phyloP scores from a whole-genome alignment of 1,284 basidiomycete species.

The Trametes sp. region DNA sequence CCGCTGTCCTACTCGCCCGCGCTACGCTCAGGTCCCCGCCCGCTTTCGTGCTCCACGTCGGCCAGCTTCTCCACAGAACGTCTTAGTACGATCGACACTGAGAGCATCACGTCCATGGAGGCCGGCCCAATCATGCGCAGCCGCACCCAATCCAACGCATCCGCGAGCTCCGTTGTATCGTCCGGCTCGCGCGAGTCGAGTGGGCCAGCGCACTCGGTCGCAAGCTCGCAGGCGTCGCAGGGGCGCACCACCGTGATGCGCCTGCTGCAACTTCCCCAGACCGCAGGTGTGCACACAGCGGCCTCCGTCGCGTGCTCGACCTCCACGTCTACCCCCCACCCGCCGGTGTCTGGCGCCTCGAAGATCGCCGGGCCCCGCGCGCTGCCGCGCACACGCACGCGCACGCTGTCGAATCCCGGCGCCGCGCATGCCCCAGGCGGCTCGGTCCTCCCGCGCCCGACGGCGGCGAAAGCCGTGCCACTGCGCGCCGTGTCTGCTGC shows the following conservation, averaged over 20 bases:
- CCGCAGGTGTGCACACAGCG: conserved; percentile 21
- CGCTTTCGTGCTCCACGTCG: conserved; percentile 30
- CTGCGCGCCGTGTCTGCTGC: conserved; percentile 24
- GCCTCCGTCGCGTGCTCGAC: conserved; percentile 6
- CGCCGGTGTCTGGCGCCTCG: conserved; percentile 16
- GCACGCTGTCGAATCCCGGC: conserved; percentile 32
- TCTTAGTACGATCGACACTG: conserved; percentile 18
- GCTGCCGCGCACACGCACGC: conserved; percentile 7
- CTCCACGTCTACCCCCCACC: conserved; percentile 10
- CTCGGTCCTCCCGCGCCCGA: conserved; percentile 7
- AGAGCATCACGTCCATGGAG: conserved; percentile 25
- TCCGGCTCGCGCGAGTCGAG: conserved; percentile 32
- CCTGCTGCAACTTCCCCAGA: conserved; percentile 33
- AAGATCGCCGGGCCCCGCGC: conserved; percentile 8
- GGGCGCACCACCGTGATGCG: conserved; percentile 26
- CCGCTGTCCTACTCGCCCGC: conserved; percentile 20
- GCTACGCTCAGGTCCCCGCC: conserved; percentile 10
- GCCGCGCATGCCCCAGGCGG: conserved; percentile 12
- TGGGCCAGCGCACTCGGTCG: conserved; percentile 25
- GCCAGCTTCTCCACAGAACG: conserved; percentile 24
- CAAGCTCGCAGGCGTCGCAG: conserved; percentile 27
- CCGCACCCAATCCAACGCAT: conserved; percentile 32
- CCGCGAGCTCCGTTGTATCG: conserved; percentile 30
- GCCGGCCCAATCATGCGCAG: conserved; percentile 12
- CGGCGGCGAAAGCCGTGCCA: conserved; percentile 15